Conservation (phyloP, 1,284 basidiomycete species). For the Ganoderma multipileum region DNA sequence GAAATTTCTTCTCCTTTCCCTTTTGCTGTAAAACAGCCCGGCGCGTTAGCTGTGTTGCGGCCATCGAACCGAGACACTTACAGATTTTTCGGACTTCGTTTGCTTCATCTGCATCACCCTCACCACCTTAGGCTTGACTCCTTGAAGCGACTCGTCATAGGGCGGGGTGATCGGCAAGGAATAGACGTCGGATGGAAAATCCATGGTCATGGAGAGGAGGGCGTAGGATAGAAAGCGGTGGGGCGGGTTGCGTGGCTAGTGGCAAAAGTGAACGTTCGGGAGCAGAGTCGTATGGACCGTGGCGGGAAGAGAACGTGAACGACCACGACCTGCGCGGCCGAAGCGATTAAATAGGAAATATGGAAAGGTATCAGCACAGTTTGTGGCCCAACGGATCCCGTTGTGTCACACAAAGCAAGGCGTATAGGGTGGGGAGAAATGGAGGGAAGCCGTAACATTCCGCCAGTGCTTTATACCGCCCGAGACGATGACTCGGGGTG, state of each 20-base stretch:
- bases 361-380: constrained; percentile 21
- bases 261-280: not conserved
- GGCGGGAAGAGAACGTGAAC: constrained; percentile 4
- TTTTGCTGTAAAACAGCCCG: not conserved
- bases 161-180: not conserved
- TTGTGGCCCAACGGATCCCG: constrained; percentile 20
- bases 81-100: not conserved
- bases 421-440: constrained; percentile 14
- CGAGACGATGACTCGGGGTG: not conserved
- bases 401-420: constrained; percentile 14
- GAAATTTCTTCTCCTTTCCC: constrained; percentile 16
- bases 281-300: constrained; percentile 9
- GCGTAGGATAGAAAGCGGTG: not conserved
- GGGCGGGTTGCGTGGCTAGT: not conserved
- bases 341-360: constrained; percentile 25
- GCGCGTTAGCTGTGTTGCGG: not conserved
- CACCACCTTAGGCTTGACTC: not conserved
- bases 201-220: not conserved
- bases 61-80: not conserved
- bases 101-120: not conserved
- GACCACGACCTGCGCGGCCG: constrained; percentile 27
- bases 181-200: constrained; percentile 2
- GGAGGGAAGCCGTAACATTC: constrained; percentile 2
- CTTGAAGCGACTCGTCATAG: not conserved
- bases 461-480: constrained; percentile 19